These are phyloP conservation scores for Mortierella sp. DNA, from an alignment of 371 early-diverging fungal species.

Conservation along the genomic window DNA sequence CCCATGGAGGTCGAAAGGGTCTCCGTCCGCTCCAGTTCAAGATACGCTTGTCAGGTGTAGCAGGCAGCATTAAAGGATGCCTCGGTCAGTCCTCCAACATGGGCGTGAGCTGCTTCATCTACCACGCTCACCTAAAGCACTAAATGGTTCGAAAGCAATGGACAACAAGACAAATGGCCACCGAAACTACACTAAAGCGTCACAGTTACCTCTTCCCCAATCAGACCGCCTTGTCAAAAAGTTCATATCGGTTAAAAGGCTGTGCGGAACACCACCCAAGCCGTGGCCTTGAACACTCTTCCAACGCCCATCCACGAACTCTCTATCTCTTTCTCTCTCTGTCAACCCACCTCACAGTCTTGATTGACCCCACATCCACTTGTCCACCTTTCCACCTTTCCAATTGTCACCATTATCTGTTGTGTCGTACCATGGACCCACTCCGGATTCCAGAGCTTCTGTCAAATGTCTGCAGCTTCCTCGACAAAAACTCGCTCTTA, in stretches of 20 bases:
- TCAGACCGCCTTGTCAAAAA: too few relatives aligned
- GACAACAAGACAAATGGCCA: too few relatives aligned
- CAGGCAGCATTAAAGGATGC: too few relatives aligned
- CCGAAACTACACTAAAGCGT: neutral
- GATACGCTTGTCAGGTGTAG: too few relatives aligned
- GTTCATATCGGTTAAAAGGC: neutral
- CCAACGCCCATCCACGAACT: conserved; percentile 4
- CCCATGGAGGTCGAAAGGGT: too few relatives aligned
- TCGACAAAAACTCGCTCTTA: conserved; percentile 25
- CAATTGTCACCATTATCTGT: too few relatives aligned
- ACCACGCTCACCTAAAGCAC: too few relatives aligned
- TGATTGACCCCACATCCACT: neutral
- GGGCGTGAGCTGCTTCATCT: too few relatives aligned
- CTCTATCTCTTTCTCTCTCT: conserved; percentile 7
- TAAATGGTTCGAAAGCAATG: too few relatives aligned
- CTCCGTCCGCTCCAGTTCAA: too few relatives aligned
- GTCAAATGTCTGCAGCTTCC: conserved; percentile 6
- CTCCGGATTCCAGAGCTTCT: conserved; percentile 32
- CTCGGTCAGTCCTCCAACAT: too few relatives aligned
- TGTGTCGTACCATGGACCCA: conserved; percentile 27
- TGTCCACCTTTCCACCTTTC: too few relatives aligned
- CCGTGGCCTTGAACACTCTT: neutral
- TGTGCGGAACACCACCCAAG: conserved; percentile 3
- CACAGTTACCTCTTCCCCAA: neutral
- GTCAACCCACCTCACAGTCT: neutral